A percentile compares a stretch with the other conserved stretches of the same genome.
phyloP scores from a whole-genome alignment of 148 eudicot genomes.

The Dianthus caryophyllus region DNA sequence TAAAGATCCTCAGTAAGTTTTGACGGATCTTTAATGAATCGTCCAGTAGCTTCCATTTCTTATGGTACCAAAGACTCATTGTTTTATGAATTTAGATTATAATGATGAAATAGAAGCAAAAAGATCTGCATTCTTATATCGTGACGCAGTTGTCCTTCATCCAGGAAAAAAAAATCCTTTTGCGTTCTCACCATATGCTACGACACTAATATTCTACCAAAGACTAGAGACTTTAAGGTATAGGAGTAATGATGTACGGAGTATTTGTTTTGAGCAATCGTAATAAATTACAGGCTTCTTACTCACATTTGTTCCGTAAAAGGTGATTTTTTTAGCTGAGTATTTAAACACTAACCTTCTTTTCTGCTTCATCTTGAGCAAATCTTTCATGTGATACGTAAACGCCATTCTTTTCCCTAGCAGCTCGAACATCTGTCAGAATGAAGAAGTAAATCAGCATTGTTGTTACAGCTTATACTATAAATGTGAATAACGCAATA shows the following conservation, averaged over 20 bases:
- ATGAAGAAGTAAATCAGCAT: background rate
- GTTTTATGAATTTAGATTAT: no score
- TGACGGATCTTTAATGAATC: background rate
- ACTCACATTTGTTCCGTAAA: background rate
- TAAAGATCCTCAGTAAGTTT: background rate
- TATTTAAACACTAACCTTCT: conserved; percentile 42
- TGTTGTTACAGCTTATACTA: background rate
- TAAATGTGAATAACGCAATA: no score
- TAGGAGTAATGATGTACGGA: no score
- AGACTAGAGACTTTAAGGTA: no score
- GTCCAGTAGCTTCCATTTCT: background rate
- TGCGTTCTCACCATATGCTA: no score
- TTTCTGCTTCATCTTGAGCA: conserved; percentile 80
- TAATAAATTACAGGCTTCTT: background rate
- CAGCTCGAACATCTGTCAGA: conserved; percentile 71
- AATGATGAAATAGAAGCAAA: no score
- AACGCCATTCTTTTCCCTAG: conserved; percentile 89
- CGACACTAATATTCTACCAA: no score
- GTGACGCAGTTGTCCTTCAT: background rate
- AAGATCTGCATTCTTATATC: background rate
- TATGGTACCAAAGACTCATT: no score
- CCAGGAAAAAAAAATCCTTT: no score
- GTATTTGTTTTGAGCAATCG: no score
- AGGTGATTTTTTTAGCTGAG: background rate
- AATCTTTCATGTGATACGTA: conserved; percentile 71